phyloP scores from a whole-genome alignment of 345 rosid species.

The Trapa incisa region DNA sequence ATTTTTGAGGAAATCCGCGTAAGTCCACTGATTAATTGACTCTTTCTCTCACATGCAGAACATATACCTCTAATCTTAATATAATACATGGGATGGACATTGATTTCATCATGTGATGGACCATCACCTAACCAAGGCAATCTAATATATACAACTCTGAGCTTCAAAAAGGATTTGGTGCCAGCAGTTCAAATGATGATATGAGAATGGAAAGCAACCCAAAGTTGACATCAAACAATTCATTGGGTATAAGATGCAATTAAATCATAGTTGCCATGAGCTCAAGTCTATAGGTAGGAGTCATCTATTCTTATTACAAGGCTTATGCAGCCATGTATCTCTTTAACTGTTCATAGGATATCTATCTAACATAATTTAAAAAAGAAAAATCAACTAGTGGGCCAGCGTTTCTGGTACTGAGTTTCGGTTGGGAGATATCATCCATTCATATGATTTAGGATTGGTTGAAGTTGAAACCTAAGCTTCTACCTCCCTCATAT shows the following conservation, averaged over 20 bases:
- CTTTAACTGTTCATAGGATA: no score
- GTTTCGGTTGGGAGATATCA: constrained; percentile 5
- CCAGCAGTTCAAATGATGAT: neutral
- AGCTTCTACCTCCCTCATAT: neutral
- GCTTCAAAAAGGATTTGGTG: neutral
- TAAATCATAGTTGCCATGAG: no score
- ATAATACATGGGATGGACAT: no score
- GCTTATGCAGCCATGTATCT: no score
- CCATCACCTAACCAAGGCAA: constrained; percentile 4
- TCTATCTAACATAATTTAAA: no score
- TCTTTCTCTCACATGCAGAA: no score
- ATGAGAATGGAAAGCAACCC: no score
- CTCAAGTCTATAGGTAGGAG: no score
- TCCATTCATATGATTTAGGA: constrained; percentile 5
- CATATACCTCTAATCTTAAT: no score
- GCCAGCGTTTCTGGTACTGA: constrained; percentile 2
- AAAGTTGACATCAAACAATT: neutral
- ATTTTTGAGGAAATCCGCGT: neutral
- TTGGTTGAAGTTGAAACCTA: constrained; percentile 3
- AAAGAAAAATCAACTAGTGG: neutral
- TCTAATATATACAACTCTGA: no score
- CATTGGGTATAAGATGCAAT: no score
- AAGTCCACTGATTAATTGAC: neutral
- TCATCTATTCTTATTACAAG: no score
- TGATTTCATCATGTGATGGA: constrained; percentile 6